Conservation (phyloP, 139 green algal species). For the Nannochloris sp. region DNA sequence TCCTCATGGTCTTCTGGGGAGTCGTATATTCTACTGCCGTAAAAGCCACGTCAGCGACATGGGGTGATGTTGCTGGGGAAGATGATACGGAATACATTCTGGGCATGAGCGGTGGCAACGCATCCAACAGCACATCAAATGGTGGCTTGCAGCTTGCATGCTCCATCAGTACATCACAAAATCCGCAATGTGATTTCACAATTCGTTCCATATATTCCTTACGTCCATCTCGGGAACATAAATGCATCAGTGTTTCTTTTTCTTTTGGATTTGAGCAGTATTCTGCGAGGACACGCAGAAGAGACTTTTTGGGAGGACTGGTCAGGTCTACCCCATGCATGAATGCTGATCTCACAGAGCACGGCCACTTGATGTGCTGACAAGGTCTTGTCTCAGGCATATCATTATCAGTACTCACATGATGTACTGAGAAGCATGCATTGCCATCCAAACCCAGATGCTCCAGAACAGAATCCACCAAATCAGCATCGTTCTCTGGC, state of each 20-base stretch:
- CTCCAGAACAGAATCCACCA: constrained; percentile 51
- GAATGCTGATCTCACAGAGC: constrained; percentile 65
- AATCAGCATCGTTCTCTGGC: constrained; percentile 50
- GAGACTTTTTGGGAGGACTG: constrained; percentile 56
- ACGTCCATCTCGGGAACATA: constrained; percentile 42
- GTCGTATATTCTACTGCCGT: constrained; percentile 56
- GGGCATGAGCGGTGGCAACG: constrained; percentile 61
- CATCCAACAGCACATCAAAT: constrained; percentile 70
- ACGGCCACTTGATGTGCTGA: constrained; percentile 63
- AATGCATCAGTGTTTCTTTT: constrained; percentile 45
- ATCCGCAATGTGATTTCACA: constrained; percentile 34
- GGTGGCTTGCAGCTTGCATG: constrained; percentile 67
- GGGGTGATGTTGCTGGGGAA: constrained; percentile 18
- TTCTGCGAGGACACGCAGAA: constrained; percentile 80
- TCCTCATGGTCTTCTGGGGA: constrained; percentile 24
- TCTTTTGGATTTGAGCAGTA: constrained; percentile 61
- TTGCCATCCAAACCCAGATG: constrained; percentile 39
- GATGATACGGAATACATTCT: constrained; percentile 84
- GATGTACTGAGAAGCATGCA: constrained; percentile 43
- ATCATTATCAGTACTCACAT: constrained; percentile 7
- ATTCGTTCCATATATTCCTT: constrained; percentile 50
- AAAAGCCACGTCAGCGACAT: constrained; percentile 52
- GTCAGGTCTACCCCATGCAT: constrained; percentile 61
- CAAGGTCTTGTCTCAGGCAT: constrained; percentile 26
- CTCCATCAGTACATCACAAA: constrained; percentile 71